A percentile compares a stretch with the other conserved stretches of the same genome.
phyloP scores from a whole-genome alignment of 257 asterid genomes.

The Sherardia arvensis region DNA sequence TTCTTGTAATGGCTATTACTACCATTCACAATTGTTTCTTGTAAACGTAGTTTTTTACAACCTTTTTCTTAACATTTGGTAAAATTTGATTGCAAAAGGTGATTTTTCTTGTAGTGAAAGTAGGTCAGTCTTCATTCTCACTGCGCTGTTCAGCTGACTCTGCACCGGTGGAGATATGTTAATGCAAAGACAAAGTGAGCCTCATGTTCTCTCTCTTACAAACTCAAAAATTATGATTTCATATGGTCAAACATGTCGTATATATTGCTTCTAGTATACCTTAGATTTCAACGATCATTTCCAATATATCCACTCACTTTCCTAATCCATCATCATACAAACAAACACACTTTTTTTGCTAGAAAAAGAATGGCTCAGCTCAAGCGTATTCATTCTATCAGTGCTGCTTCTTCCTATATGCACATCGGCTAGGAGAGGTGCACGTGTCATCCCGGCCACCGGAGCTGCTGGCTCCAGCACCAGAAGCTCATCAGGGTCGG shows the following conservation, averaged over 20 bases:
- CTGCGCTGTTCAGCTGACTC: slow-evolving; percentile 50
- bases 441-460: neutral
- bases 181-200: neutral
- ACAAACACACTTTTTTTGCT: no score
- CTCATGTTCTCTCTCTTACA: neutral
- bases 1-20: no score
- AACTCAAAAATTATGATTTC: neutral
- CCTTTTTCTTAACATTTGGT: no score
- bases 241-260: neutral
- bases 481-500: neutral
- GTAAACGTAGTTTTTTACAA: no score
- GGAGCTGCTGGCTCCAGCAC: neutral
- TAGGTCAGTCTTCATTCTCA: slow-evolving; percentile 49
- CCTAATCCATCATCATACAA: neutral
- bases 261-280: no score
- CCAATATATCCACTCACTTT: neutral
- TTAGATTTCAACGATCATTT: no score
- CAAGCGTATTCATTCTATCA: neutral
- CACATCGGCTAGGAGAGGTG: neutral
- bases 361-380: neutral
- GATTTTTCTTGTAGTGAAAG: no score
- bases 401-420: neutral
- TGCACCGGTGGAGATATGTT: neutral
- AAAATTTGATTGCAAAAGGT: no score
- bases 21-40: no score